A percentile compares a stretch with the other conserved stretches of the same genome.
Conservation (phyloP, 2,329 filamentous ascomycete genomes). For the Kalaharituber pfeilii region DNA sequence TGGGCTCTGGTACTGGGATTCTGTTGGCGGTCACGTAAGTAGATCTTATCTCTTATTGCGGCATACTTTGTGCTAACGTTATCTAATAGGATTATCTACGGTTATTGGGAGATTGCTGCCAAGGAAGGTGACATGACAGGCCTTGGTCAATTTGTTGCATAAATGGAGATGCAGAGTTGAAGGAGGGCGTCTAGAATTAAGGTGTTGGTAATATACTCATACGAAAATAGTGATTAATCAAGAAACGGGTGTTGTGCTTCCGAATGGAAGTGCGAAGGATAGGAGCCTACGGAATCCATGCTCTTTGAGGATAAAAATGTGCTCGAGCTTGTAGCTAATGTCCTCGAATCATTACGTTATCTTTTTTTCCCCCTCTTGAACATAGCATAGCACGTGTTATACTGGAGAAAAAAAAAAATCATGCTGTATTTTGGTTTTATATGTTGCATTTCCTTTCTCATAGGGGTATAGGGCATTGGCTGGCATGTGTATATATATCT, state of each 20-base stretch:
- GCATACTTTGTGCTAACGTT: conserved; percentile 21
- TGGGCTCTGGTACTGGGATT: conserved; percentile 94
- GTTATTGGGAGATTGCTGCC: conserved; percentile 97
- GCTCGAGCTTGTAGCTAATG: too few relatives aligned
- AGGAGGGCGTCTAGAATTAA: background rate
- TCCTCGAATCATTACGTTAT: background rate
- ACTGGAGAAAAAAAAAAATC: background rate
- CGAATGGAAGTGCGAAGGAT: background rate
- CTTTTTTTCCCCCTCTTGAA: background rate
- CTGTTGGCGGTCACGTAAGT: conserved; percentile 95
- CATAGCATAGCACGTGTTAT: background rate
- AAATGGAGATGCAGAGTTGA: conserved; percentile 3
- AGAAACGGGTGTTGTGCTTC: background rate
- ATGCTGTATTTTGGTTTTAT: background rate
- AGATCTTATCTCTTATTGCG: background rate
- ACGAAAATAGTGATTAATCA: background rate
- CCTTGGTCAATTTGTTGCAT: conserved; percentile 28
- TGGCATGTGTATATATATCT: too few relatives aligned
- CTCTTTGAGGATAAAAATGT: background rate
- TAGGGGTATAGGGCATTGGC: too few relatives aligned
- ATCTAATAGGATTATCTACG: conserved; percentile 75
- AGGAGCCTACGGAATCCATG: background rate
- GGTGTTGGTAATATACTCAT: background rate
- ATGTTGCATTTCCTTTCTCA: background rate
- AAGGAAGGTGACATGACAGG: conserved; percentile 92